phyloP scores from a whole-genome alignment of 1,284 basidiomycete species.

The Spongiforma sp. region DNA sequence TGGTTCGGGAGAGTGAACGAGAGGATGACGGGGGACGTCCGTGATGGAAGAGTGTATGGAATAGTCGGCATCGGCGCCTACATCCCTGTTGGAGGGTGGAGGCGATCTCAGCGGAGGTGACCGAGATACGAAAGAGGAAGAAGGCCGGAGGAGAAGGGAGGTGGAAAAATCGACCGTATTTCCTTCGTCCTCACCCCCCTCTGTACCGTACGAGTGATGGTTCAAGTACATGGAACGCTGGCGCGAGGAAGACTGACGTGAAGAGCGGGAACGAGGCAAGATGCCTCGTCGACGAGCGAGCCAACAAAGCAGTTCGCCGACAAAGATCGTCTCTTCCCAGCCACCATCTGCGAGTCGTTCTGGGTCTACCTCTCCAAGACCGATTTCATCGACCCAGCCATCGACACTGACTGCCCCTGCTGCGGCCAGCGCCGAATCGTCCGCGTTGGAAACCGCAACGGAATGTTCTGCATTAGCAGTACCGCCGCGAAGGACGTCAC shows the following conservation, averaged over 20 bases:
- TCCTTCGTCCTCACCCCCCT: conserved; percentile 21
- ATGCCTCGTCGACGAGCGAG: conserved; percentile 55
- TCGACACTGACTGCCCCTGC: conserved; percentile 34
- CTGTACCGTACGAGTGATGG: conserved; percentile 28
- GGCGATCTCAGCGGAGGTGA: conserved; percentile 1
- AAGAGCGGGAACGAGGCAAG: conserved; percentile 28
- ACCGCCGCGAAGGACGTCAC: conserved; percentile 60
- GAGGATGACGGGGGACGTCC: conserved; percentile 39
- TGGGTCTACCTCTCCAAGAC: conserved; percentile 67
- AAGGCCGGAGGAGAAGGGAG: conserved; percentile 31
- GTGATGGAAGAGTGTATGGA: conserved; percentile 32
- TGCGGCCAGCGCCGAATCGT: conserved; percentile 20
- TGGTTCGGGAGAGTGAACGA: conserved; percentile 39
- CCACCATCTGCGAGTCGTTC: conserved; percentile 62
- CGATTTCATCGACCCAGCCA: conserved; percentile 52
- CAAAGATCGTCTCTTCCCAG: conserved; percentile 64
- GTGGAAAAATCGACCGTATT: conserved; percentile 27
- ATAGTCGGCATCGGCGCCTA: conserved; percentile 2
- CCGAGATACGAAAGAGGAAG: conserved; percentile 4
- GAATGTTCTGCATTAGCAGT: conserved; percentile 11
- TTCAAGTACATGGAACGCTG: conserved; percentile 25
- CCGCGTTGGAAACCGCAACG: conserved; percentile 14
- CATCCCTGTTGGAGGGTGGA: background rate
- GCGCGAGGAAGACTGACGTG: conserved; percentile 6
- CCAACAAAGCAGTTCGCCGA: conserved; percentile 70